Evolutionary conservation across 108 stramenopile genomes (phyloP).

Genomic region (Seminavis robusta): DNA sequence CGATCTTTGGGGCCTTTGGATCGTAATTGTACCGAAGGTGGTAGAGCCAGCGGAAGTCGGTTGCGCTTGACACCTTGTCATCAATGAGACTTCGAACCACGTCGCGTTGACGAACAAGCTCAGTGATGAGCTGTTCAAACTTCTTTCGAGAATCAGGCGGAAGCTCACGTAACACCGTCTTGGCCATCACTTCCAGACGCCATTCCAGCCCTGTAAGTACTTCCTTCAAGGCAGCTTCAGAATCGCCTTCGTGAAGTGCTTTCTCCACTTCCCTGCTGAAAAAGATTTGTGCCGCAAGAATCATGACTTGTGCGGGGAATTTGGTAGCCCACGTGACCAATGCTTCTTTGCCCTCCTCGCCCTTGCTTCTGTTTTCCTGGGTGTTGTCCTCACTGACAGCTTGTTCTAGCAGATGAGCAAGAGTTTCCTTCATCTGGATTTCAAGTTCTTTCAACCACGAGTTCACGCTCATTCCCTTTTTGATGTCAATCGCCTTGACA

Average conservation of each 20-base stretch:
- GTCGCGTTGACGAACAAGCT: conserved; percentile 96
- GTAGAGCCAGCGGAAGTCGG: conserved; percentile 90
- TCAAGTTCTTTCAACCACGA: conserved; percentile 93
- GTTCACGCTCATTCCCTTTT: conserved; percentile 72
- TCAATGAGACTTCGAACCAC: conserved; percentile 84
- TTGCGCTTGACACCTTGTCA: conserved; percentile 55
- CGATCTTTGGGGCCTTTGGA: conserved; percentile 62
- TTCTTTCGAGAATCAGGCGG: conserved; percentile 88
- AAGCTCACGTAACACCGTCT: conserved; percentile 86
- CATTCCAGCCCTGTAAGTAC: conserved; percentile 50
- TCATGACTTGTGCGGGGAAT: conserved; percentile 95
- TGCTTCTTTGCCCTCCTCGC: conserved; percentile 34
- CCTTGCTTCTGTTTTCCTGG: conserved; percentile 10
- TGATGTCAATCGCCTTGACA: conserved; percentile 64
- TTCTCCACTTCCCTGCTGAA: conserved; percentile 90
- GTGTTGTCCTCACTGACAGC: conserved; percentile 75
- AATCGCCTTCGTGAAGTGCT: conserved; percentile 58
- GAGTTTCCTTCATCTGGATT: conserved; percentile 85
- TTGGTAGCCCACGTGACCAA: conserved; percentile 85
- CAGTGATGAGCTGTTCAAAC: conserved; percentile 97
- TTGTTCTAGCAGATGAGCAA: conserved; percentile 77
- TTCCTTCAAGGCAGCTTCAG: conserved; percentile 29
- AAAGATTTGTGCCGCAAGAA: conserved; percentile 87
- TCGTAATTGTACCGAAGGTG: conserved; percentile 90
- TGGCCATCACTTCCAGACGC: conserved; percentile 89